Evolutionary conservation across 2,329 filamentous ascomycete genomes (phyloP), one percentile per base, ranked within the genome.

Genomic region (Claviceps pusilla): DNA sequence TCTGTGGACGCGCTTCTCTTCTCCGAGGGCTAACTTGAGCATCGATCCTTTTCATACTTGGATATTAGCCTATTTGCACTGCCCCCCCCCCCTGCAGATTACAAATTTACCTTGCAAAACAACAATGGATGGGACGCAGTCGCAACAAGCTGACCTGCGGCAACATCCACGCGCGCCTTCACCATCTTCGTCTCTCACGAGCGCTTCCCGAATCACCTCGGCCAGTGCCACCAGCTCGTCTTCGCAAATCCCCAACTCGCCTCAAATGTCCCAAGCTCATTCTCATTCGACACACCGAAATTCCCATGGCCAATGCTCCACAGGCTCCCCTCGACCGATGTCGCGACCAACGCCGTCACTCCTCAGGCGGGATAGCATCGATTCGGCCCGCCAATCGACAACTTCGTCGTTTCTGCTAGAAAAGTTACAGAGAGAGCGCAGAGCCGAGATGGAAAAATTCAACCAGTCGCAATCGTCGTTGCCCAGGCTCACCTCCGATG

Each of bases 361-460:
- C n/a, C 71, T 72, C 11, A 66, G 71, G 58, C 69, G 74, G 55
- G 64, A 68, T 19, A 69, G 68, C 43, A 65, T 67, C 35, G 75
- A 78, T 24, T 65, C 69, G 3, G 59, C 63, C 4, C 69, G 69
- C 16, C 71, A 69, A 47, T 63, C 65, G 31, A 68, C 70, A 0
- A 65, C 75, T 14, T 81, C 78, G 0, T 72, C 67, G 16, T 76
- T 79, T 51, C 67, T 82, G 2, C 78, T 79, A 49, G 77, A 80
- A 61, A 75, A 71, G 57, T 65, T 82, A n/a, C 72, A 75, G 50
- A 73, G 68, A 33, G 75, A 78, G 59, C 72, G 77, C 39, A 72
- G 66, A 53, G 69, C 71, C 0, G 77, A 80, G 58, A 70, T 68
- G 50, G 75, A 77, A 45, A 71, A 72, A 48, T 60, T 61, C 3